phyloP scores from a whole-genome alignment of 176 grass and related monocot species.

The Melocanna baccifera region DNA sequence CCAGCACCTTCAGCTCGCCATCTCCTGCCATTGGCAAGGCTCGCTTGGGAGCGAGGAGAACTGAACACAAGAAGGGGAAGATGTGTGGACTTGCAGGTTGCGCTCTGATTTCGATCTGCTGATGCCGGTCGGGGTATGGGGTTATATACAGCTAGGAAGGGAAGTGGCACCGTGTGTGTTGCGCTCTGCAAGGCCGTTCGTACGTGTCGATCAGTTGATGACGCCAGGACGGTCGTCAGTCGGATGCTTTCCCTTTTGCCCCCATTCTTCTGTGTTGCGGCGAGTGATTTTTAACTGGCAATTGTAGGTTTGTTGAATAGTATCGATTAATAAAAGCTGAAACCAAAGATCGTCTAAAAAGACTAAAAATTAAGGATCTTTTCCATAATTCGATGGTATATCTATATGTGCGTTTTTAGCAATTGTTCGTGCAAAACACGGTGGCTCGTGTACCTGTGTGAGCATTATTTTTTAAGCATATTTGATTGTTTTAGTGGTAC shows the following conservation, averaged over 20 bases:
- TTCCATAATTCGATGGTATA: too few species aligned
- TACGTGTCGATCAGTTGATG: not conserved
- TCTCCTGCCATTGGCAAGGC: slow-evolving; percentile 17
- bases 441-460: too few species aligned
- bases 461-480: too few species aligned
- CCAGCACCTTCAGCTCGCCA: slow-evolving; percentile 54
- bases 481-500: too few species aligned
- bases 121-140: not conserved
- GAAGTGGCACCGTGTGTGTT: not conserved
- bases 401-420: too few species aligned
- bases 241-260: not conserved
- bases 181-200: not conserved
- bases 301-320: too few species aligned
- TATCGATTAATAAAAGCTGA: too few species aligned
- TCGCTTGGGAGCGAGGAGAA: not conserved
- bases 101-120: not conserved
- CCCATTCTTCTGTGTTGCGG: too few species aligned
- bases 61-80: not conserved
- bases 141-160: not conserved
- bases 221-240: slow-evolving; percentile 11
- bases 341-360: too few species aligned
- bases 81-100: not conserved
- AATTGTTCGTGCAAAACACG: too few species aligned
- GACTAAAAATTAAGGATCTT: too few species aligned
- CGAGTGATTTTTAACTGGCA: too few species aligned